These are phyloP conservation scores for Fusarium pseudocircinatum DNA, from an alignment of 2,329 filamentous ascomycete species.

Conservation along the genomic window DNA sequence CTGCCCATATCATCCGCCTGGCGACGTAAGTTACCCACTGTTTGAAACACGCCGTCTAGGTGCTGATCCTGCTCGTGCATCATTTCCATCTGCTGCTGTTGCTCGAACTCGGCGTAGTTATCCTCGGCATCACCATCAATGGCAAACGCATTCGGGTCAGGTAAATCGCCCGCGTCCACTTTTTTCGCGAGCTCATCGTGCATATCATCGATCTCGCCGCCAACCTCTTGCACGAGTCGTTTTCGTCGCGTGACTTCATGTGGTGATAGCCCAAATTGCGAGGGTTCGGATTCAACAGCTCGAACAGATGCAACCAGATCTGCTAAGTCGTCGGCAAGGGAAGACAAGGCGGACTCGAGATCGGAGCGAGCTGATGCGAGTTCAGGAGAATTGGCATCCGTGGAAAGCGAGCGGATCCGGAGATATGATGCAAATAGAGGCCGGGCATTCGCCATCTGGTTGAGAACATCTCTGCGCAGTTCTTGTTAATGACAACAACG, in stretches of 20 bases:
- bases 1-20: conserved; percentile 97
- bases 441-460: conserved; percentile 81
- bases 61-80: conserved; percentile 96
- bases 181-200: conserved; percentile 78
- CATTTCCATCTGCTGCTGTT: conserved; percentile 88
- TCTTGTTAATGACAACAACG: conserved; percentile 12
- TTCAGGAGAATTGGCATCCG: conserved; percentile 78
- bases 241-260: conserved; percentile 84
- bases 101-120: conserved; percentile 83
- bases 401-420: conserved; percentile 88
- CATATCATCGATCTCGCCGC: conserved; percentile 90
- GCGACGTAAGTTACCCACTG: conserved; percentile 87
- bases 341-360: conserved; percentile 70
- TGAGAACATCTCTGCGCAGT: conserved; percentile 80
- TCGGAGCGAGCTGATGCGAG: conserved; percentile 81
- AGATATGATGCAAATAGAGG: conserved; percentile 94
- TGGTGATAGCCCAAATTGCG: conserved; percentile 84
- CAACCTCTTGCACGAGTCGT: conserved; percentile 87
- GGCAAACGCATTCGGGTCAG: conserved; percentile 66
- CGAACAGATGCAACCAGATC: conserved; percentile 89
- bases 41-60: conserved; percentile 90
- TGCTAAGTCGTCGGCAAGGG: conserved; percentile 83
- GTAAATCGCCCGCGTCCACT: conserved; percentile 59
- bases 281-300: conserved; percentile 87
- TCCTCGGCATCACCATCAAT: conserved; percentile 58